Evolutionary conservation across 1,284 basidiomycete genomes (phyloP).

Genomic region (Leccinum solheimii): DNA sequence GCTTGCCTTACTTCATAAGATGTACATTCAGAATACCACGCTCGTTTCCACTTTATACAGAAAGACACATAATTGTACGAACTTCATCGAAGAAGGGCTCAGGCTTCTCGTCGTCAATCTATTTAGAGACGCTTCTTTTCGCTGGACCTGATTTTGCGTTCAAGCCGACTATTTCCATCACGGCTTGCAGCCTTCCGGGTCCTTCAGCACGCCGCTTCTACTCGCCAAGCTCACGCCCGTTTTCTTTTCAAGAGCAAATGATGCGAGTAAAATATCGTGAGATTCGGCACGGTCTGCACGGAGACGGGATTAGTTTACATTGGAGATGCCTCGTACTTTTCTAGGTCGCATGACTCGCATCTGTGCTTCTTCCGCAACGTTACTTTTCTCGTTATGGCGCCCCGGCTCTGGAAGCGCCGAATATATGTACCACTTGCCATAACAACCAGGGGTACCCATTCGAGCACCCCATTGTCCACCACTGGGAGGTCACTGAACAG

Average conservation of each 20-base stretch:
- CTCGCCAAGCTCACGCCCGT: background rate
- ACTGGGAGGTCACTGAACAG: too few species aligned
- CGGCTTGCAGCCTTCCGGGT: background rate
- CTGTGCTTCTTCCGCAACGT: background rate
- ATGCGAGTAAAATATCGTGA: background rate
- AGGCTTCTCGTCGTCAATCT: too few species aligned
- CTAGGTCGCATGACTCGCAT: background rate
- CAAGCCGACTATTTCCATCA: too few species aligned
- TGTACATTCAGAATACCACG: too few species aligned
- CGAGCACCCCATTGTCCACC: conserved; percentile 2
- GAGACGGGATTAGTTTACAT: background rate
- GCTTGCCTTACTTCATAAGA: too few species aligned
- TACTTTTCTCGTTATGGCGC: too few species aligned
- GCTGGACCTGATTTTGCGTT: too few species aligned
- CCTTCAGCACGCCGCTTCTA: background rate
- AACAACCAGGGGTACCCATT: conserved; percentile 14
- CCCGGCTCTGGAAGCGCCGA: background rate
- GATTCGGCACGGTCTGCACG: background rate
- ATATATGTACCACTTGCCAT: conserved; percentile 13
- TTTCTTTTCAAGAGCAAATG: background rate
- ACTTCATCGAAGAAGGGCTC: too few species aligned
- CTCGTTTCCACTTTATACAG: too few species aligned
- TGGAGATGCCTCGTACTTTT: background rate
- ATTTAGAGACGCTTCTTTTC: too few species aligned
- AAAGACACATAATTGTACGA: too few species aligned